Conservation (phyloP, 805 yeast genomes). For the Lipomyces chichibuensis region DNA sequence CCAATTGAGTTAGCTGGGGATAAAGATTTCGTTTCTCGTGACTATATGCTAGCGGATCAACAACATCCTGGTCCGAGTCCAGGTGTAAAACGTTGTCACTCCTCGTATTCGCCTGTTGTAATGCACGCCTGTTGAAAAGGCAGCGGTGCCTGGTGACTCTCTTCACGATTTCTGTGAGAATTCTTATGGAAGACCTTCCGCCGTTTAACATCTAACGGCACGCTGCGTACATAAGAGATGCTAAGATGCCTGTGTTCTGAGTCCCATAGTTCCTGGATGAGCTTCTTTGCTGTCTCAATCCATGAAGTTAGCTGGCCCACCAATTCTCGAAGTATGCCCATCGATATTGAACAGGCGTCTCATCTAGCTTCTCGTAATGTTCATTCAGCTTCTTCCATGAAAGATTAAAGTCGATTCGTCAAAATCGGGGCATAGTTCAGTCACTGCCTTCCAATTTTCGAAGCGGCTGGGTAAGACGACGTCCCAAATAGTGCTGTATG, state of each 20-base stretch:
- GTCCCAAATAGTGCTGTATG: too few relatives aligned
- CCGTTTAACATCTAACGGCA: not conserved
- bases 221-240: not conserved
- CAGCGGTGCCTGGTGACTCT: constrained; percentile 1
- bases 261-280: constrained; percentile 1
- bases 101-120: too few relatives aligned
- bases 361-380: too few relatives aligned
- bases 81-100: constrained; percentile 2
- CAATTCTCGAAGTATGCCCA: too few relatives aligned
- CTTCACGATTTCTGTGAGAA: not conserved
- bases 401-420: too few relatives aligned
- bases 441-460: too few relatives aligned
- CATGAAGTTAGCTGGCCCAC: not conserved
- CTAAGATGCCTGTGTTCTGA: constrained; percentile 1
- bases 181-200: constrained; percentile 3
- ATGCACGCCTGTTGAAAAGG: not conserved
- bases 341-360: too few relatives aligned
- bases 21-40: not conserved
- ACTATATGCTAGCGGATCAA: not conserved
- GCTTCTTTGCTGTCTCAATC: not conserved
- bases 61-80: constrained; percentile 1
- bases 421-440: too few relatives aligned
- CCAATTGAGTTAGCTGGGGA: constrained; percentile 3
- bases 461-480: too few relatives aligned
- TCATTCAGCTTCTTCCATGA: too few relatives aligned